Percentiles rank a stretch among this genome's conserved stretches.
Conservation (phyloP, 441 rosid genomes). For the Arabidopsis lyrata region DNA sequence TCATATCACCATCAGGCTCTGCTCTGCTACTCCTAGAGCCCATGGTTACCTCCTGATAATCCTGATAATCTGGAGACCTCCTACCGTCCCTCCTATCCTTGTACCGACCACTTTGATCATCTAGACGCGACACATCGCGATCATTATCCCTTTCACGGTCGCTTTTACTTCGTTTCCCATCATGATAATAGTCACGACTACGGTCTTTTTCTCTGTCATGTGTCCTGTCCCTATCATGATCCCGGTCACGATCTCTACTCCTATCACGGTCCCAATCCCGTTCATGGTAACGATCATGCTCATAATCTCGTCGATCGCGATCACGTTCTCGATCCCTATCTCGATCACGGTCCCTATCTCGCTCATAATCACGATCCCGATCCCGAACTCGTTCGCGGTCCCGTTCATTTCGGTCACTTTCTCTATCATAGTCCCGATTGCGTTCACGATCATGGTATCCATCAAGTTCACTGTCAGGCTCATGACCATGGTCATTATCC, state of each 20-base stretch:
- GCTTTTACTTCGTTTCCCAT: conserved; percentile 48
- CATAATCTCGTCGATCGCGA: conserved; percentile 51
- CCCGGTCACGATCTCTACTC: conserved; percentile 51
- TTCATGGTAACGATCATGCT: conserved; percentile 48
- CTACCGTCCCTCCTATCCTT: conserved; percentile 75
- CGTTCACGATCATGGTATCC: conserved; percentile 44
- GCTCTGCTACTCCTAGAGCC: conserved; percentile 63
- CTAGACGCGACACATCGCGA: conserved; percentile 52
- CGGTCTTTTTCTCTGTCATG: conserved; percentile 51
- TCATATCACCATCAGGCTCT: conserved; percentile 71
- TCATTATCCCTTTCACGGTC: conserved; percentile 50
- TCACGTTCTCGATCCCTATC: conserved; percentile 55
- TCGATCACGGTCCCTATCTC: conserved; percentile 46
- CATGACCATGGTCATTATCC: conserved; percentile 56
- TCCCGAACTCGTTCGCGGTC: conserved; percentile 47
- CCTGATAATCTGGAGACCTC: conserved; percentile 78
- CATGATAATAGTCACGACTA: conserved; percentile 53
- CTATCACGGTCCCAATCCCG: conserved; percentile 53
- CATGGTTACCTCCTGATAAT: conserved; percentile 56
- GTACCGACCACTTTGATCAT: conserved; percentile 65
- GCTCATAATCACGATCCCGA: conserved; percentile 52
- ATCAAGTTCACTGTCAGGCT: conserved; percentile 47
- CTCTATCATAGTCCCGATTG: conserved; percentile 45
- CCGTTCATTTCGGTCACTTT: conserved; percentile 40
- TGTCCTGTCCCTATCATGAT: conserved; percentile 48